Evolutionary conservation across 176 grass and related monocot species (phyloP).

Genomic region (Bothriochloa decipiens): DNA sequence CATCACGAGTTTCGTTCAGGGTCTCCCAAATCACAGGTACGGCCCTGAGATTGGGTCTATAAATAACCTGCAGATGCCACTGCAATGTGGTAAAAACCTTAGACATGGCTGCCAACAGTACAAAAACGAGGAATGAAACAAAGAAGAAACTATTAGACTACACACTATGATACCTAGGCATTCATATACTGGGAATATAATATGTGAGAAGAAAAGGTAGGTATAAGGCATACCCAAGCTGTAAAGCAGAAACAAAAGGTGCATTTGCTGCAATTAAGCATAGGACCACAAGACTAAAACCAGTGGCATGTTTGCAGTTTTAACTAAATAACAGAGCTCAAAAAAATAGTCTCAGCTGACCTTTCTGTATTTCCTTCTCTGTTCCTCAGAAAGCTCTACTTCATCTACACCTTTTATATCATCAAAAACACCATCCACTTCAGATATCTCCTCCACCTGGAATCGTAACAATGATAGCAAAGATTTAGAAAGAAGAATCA

Average conservation of each 20-base stretch:
- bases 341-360: constrained; percentile 42
- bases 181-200: background rate
- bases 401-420: constrained; percentile 72
- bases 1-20: no score
- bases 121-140: background rate
- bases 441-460: constrained; percentile 94
- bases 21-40: no score
- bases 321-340: constrained; percentile 29
- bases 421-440: constrained; percentile 69
- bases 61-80: background rate
- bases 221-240: background rate
- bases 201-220: no score
- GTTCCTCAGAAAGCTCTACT: constrained; percentile 90
- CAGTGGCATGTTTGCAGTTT: constrained; percentile 1
- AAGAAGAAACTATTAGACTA: constrained; percentile 12
- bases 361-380: constrained; percentile 92
- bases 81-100: background rate
- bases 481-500: constrained; percentile 18
- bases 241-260: constrained; percentile 21
- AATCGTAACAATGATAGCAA: constrained; percentile 29
- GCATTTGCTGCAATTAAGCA: background rate
- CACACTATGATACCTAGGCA: background rate
- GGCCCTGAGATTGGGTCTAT: background rate
- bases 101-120: background rate
- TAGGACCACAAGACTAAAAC: constrained; percentile 37